Base-by-base conservation (phyloP, 2,329 filamentous ascomycete species). In the Clarireedia homoeocarpa region DNA sequence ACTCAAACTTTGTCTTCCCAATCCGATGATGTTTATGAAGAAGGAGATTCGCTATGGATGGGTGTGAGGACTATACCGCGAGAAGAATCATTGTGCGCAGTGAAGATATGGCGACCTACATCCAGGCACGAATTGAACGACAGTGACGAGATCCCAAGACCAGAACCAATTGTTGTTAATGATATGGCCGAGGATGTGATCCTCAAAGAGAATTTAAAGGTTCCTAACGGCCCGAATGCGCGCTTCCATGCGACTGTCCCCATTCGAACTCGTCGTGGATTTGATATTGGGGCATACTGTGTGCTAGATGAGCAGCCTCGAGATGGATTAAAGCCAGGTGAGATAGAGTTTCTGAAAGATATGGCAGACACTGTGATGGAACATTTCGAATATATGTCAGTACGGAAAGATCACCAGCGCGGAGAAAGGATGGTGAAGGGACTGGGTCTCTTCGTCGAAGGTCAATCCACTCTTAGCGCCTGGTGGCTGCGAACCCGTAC, bases 271-370 rank as follows among this genome's bases (percentile, higher is more conserved):
- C 59, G 59, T 6, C 56, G 51, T 20, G 64, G 63, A 26, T 57
- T 66, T 14, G 65, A 64, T 23, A 66, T 66, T 38, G 65, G 65
- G 1, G 61, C 62, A 48, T 60, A 65, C 3, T 65, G 62, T 54
- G 76, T 86, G 5, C 71, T 84, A 4, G 83, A 85, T 61, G 76
- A 79, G 36, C 71, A 72, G 14, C 77, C 80, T 0, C 77, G 80
- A 15, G 62, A 76, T 44, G 79, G 77, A 0, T 64, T 87, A 10
- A 71, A 72, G 12, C 60, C 70, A 0, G 73, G 74, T 14, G 76
- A 82, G 54, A 60, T 77, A 2, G 72, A 74, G n/a, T 83, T 81
- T 49, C 71, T 87, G 65, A 76, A 77, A 45, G 79, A 80, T 27
- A 74, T 85, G 67, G 71, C 77, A 1, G 71, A 71, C 27, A 77